Evolutionary conservation across 176 grass and related monocot species (phyloP).

Genomic region (Tuctoria greenei): DNA sequence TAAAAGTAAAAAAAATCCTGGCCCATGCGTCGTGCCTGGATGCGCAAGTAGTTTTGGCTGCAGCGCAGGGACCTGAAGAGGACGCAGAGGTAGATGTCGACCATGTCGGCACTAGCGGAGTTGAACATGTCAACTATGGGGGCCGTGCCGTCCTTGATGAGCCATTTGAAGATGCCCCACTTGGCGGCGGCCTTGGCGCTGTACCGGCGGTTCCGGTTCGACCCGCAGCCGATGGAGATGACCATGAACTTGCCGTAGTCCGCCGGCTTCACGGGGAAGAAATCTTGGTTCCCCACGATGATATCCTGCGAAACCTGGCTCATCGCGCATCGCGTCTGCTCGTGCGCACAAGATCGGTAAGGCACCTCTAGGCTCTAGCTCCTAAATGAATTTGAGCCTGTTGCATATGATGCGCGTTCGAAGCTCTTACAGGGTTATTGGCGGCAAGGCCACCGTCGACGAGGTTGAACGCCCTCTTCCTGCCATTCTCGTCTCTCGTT

Average conservation of each 20-base stretch:
- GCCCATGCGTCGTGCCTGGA: too few species aligned
- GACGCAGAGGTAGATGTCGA: slow-evolving; percentile 69
- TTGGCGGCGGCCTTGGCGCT: slow-evolving; percentile 41
- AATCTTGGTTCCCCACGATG: slow-evolving; percentile 31
- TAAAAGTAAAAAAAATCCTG: too few species aligned
- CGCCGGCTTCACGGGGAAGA: slow-evolving; percentile 47
- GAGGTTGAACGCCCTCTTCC: slow-evolving; percentile 49
- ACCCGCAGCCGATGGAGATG: slow-evolving; percentile 70
- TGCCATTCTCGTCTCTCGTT: slow-evolving; percentile 35
- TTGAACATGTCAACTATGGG: slow-evolving; percentile 72
- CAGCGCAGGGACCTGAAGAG: slow-evolving; percentile 57
- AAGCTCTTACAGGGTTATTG: slow-evolving; percentile 67
- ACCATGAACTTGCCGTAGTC: slow-evolving; percentile 71
- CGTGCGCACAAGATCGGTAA: neutral
- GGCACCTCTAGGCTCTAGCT: neutral
- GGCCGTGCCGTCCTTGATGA: slow-evolving; percentile 42
- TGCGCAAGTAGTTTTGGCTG: slow-evolving; percentile 26
- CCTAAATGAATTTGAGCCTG: neutral
- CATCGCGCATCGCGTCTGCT: slow-evolving; percentile 61
- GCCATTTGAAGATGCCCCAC: slow-evolving; percentile 80
- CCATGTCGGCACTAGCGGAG: slow-evolving; percentile 74
- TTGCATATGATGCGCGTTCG: neutral
- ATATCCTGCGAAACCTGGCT: slow-evolving; percentile 52
- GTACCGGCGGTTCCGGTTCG: slow-evolving; percentile 41
- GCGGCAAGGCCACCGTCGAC: slow-evolving; percentile 68